Percentiles rank a stretch among this genome's conserved stretches.
Evolutionary conservation across 2,329 filamentous ascomycete species (phyloP).

Genomic region (Paracoccidioides lutzii): DNA sequence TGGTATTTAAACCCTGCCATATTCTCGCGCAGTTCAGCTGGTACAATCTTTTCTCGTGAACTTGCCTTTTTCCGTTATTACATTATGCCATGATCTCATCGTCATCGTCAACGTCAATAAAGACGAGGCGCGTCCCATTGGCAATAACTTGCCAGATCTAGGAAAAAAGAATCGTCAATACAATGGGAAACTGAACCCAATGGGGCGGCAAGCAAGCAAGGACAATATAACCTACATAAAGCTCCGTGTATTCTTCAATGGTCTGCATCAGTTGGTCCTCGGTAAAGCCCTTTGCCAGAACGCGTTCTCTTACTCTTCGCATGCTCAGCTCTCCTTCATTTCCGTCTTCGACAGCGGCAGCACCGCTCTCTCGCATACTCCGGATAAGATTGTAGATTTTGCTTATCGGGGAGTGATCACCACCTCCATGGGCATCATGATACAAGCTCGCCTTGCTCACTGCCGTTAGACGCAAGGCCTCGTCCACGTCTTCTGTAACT

Average conservation of each 20-base stretch:
- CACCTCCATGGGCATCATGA: slow-evolving; percentile 50
- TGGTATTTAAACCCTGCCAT: too few species aligned
- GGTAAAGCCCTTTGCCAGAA: slow-evolving; percentile 93
- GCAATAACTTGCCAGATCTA: slow-evolving; percentile 69
- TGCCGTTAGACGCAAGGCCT: slow-evolving; percentile 80
- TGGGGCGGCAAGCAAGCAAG: background rate
- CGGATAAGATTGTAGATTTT: slow-evolving; percentile 94
- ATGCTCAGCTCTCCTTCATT: slow-evolving; percentile 66
- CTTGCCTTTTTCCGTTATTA: background rate
- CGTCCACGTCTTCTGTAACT: slow-evolving; percentile 85
- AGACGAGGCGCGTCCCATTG: slow-evolving; percentile 57
- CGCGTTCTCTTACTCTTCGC: slow-evolving; percentile 75
- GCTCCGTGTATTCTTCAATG: slow-evolving; percentile 73
- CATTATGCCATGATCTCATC: slow-evolving; percentile 29
- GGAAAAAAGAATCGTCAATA: slow-evolving; percentile 26
- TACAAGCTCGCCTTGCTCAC: slow-evolving; percentile 87
- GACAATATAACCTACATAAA: slow-evolving; percentile 62
- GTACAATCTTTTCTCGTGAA: background rate
- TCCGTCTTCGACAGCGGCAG: slow-evolving; percentile 64
- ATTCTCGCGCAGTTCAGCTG: background rate
- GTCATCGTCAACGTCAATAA: slow-evolving; percentile 50
- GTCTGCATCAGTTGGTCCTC: slow-evolving; percentile 80
- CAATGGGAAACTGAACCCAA: background rate
- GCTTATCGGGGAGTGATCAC: slow-evolving; percentile 67
- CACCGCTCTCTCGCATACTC: slow-evolving; percentile 71